Percentiles rank a stretch among this genome's conserved stretches.
These are phyloP conservation scores for Puccinia sorghi DNA, from an alignment of 1,284 basidiomycete genomes.

Conservation along the genomic window DNA sequence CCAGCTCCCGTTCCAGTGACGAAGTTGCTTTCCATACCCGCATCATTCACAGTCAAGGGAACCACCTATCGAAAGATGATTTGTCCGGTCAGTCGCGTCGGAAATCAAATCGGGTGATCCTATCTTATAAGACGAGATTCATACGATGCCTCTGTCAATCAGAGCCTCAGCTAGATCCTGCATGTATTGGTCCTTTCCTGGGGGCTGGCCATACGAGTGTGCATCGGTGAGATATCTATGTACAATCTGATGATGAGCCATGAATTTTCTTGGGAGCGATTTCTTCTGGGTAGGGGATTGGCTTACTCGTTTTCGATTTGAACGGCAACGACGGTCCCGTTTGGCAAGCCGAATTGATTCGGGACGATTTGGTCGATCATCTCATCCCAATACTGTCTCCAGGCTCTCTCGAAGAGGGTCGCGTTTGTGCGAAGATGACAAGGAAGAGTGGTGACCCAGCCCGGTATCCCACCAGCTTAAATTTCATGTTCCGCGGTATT, in stretches of 20 bases:
- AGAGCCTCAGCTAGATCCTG: conserved; percentile 66
- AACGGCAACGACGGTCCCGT: conserved; percentile 72
- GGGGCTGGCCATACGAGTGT: conserved; percentile 54
- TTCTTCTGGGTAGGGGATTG: not conserved
- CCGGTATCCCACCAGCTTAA: conserved; percentile 71
- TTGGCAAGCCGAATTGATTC: conserved; percentile 54
- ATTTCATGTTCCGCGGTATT: not conserved
- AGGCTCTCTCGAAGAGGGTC: conserved; percentile 68
- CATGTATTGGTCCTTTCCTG: conserved; percentile 66
- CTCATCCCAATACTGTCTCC: conserved; percentile 69
- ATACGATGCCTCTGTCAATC: conserved; percentile 65
- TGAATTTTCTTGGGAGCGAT: too few species aligned
- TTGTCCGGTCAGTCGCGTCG: not conserved
- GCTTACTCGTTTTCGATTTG: conserved; percentile 72
- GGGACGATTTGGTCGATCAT: conserved; percentile 23
- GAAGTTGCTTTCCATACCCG: conserved; percentile 30
- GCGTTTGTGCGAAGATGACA: conserved; percentile 69
- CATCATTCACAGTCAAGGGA: conserved; percentile 44
- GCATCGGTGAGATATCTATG: conserved; percentile 52
- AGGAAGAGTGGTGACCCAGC: conserved; percentile 68
- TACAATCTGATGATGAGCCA: too few species aligned
- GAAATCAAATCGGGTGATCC: not conserved
- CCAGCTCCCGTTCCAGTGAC: conserved; percentile 29
- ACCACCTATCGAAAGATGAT: conserved; percentile 17
- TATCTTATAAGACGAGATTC: conserved; percentile 54